phyloP scores from a whole-genome alignment of 352 stramenopile species.

The Globisporangium solare region DNA sequence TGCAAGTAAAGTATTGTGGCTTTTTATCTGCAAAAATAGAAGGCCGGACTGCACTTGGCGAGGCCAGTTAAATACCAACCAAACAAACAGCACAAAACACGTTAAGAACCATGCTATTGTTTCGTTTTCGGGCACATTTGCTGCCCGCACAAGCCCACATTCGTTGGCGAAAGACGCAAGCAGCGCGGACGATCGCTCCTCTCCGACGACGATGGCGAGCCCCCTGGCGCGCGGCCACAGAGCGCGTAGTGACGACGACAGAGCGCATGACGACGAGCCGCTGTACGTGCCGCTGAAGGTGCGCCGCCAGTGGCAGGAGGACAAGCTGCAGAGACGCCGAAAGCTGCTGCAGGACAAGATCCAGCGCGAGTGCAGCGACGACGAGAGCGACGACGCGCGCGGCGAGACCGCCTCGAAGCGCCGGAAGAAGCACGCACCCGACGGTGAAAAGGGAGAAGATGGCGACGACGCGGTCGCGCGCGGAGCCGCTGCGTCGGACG shows the following conservation, averaged over 20 bases:
- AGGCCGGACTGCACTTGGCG: no score
- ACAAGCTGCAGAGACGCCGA: conserved; percentile 50
- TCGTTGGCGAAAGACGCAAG: not conserved
- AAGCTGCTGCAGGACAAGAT: conserved; percentile 48
- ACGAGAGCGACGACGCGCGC: conserved; percentile 5
- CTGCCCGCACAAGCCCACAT: not conserved
- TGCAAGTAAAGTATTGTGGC: no score
- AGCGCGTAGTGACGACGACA: not conserved
- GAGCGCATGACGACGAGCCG: conserved; percentile 35
- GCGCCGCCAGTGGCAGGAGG: conserved; percentile 61
- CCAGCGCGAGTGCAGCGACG: conserved; percentile 34
- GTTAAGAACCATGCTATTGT: no score
- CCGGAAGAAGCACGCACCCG: conserved; percentile 4
- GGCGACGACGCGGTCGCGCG: conserved; percentile 1
- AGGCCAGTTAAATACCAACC: no score
- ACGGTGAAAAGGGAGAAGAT: conserved; percentile 9
- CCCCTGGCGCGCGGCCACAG: conserved; percentile 7
- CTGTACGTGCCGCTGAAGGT: conserved; percentile 83
- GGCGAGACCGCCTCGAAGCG: conserved; percentile 6
- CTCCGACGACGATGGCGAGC: not conserved
- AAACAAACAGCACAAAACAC: no score
- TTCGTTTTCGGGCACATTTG: not conserved
- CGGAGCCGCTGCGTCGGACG: conserved; percentile 8
- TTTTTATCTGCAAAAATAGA: no score
- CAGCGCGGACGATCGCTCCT: not conserved